Evolutionary conservation across 371 early-diverging fungal species (phyloP).

Genomic region (Rhizomucor pusillus): DNA sequence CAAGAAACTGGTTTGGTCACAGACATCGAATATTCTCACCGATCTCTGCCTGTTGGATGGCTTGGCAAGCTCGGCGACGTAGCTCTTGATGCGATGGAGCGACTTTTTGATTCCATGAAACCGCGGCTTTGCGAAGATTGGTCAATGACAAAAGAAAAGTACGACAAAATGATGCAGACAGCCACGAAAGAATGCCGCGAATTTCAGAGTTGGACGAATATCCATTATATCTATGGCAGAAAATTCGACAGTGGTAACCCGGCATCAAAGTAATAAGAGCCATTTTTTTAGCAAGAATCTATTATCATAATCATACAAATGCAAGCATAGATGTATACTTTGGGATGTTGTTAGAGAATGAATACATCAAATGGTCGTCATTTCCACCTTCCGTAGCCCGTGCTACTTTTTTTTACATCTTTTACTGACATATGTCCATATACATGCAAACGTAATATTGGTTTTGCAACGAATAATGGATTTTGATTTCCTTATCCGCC

Average conservation of each 20-base stretch:
- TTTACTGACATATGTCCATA: no score
- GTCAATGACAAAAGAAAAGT: slow-evolving; percentile 37
- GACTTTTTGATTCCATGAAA: slow-evolving; percentile 38
- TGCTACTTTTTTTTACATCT: no score
- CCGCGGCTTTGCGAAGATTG: slow-evolving; percentile 48
- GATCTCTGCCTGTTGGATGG: slow-evolving; percentile 47
- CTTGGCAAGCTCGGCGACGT: slow-evolving; percentile 40
- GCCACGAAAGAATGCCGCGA: slow-evolving; percentile 36
- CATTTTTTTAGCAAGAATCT: no score
- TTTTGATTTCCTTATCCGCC: no score
- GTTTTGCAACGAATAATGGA: no score
- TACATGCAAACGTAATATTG: no score
- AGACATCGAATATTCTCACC: slow-evolving; percentile 24
- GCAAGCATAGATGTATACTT: no score
- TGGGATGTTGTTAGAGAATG: no score
- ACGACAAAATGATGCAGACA: slow-evolving; percentile 28
- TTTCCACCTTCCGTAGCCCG: no score
- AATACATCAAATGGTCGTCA: no score
- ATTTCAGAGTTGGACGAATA: slow-evolving; percentile 42
- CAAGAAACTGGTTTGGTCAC: slow-evolving; percentile 8
- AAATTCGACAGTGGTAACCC: background rate
- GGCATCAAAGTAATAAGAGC: no score
- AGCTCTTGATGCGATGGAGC: slow-evolving; percentile 29
- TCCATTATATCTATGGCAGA: slow-evolving; percentile 23
- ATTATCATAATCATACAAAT: no score